Evolutionary conservation across 2,329 filamentous ascomycete species (phyloP).

Genomic region (Tolypocladium tropicale): DNA sequence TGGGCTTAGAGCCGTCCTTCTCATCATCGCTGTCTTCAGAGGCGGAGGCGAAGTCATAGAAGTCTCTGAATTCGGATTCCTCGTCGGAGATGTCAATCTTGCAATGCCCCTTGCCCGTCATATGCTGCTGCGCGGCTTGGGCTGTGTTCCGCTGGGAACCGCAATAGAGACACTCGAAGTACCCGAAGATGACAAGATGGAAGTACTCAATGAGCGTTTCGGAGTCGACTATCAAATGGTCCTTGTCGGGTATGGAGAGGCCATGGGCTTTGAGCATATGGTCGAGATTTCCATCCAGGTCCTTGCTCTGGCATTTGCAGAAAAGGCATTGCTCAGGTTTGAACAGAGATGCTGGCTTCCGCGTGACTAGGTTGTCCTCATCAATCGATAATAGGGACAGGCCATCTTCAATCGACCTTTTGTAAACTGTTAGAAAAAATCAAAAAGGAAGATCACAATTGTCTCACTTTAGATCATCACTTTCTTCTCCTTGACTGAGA

Average conservation of each 20-base stretch:
- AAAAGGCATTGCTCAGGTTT: slow-evolving; percentile 28
- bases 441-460: neutral
- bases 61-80: slow-evolving; percentile 27
- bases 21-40: neutral
- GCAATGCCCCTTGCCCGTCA: slow-evolving; percentile 38
- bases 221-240: slow-evolving; percentile 32
- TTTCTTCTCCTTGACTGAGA: neutral
- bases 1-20: neutral
- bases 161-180: slow-evolving; percentile 41
- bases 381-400: neutral
- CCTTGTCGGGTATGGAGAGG: slow-evolving; percentile 28
- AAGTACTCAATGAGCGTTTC: slow-evolving; percentile 37
- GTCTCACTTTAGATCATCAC: neutral
- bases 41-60: slow-evolving; percentile 18
- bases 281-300: slow-evolving; percentile 24
- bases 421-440: too few species aligned
- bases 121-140: slow-evolving; percentile 39
- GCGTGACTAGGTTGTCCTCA: neutral
- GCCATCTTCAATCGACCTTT: neutral
- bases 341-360: slow-evolving; percentile 9
- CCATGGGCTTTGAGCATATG: slow-evolving; percentile 42
- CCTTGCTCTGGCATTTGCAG: slow-evolving; percentile 20
- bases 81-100: slow-evolving; percentile 24
- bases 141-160: slow-evolving; percentile 29
- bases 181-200: slow-evolving; percentile 34